phyloP scores from a whole-genome alignment of 2,329 filamentous ascomycete genomes.

The Venturia aucupariae region DNA sequence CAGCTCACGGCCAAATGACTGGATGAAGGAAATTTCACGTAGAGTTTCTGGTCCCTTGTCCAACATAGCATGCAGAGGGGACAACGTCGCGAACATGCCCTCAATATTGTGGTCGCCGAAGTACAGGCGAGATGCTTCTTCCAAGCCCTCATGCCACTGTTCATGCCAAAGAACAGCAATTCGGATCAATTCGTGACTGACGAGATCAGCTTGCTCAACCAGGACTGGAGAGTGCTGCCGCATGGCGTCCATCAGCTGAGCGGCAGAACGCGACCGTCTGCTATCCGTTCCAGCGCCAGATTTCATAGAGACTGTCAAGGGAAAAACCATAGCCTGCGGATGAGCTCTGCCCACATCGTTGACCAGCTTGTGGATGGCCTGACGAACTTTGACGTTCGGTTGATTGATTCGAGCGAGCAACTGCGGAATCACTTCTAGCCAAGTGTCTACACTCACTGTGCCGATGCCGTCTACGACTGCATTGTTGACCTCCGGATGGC shows the following conservation, averaged over 20 bases:
- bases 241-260: constrained; percentile 96
- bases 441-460: constrained; percentile 91
- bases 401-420: constrained; percentile 97
- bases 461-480: constrained; percentile 86
- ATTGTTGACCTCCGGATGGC: constrained; percentile 75
- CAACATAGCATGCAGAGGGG: constrained; percentile 83
- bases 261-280: constrained; percentile 76
- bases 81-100: constrained; percentile 88
- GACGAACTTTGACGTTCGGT: constrained; percentile 77
- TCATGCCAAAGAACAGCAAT: constrained; percentile 98
- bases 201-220: constrained; percentile 88
- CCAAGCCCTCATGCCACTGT: constrained; percentile 94
- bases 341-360: constrained; percentile 89
- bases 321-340: constrained; percentile 93
- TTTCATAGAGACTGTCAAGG: constrained; percentile 96
- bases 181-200: constrained; percentile 92
- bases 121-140: constrained; percentile 92
- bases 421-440: constrained; percentile 97
- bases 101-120: constrained; percentile 97
- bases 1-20: constrained; percentile 92
- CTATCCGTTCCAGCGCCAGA: constrained; percentile 59
- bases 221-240: constrained; percentile 84
- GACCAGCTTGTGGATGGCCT: constrained; percentile 84
- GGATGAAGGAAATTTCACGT: constrained; percentile 91
- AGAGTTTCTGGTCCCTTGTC: constrained; percentile 87